These are phyloP conservation scores for Recurvomyces mirabilis DNA, from an alignment of 495 filamentous ascomycete genomes.

Conservation along the genomic window DNA sequence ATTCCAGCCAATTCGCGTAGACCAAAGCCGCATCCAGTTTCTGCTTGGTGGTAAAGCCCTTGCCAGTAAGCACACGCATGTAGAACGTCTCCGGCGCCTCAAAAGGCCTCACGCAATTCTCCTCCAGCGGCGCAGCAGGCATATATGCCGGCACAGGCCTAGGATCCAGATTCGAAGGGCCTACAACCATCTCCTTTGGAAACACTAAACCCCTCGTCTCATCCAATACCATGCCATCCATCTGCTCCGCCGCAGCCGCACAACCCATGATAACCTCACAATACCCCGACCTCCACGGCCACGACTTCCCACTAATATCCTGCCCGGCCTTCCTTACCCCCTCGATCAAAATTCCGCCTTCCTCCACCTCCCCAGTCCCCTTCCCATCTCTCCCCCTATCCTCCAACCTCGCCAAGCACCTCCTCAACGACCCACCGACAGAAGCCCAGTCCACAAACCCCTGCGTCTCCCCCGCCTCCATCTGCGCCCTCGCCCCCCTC, in stretches of 20 bases:
- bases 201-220: constrained; percentile 50
- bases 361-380: constrained; percentile 44
- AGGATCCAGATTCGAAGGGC: constrained; percentile 72
- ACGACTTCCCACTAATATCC: constrained; percentile 62
- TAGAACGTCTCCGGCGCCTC: constrained; percentile 61
- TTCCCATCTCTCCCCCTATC: constrained; percentile 55
- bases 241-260: constrained; percentile 63
- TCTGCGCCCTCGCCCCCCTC: constrained; percentile 10
- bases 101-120: constrained; percentile 55
- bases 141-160: constrained; percentile 53
- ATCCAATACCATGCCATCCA: constrained; percentile 67
- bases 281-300: constrained; percentile 75
- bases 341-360: constrained; percentile 44
- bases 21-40: constrained; percentile 66
- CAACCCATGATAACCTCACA: constrained; percentile 65
- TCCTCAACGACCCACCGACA: constrained; percentile 42
- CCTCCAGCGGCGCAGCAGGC: constrained; percentile 50
- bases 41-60: constrained; percentile 62
- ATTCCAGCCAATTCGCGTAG: constrained; percentile 74
- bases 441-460: constrained; percentile 53
- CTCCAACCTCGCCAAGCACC: constrained; percentile 38
- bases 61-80: constrained; percentile 62
- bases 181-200: constrained; percentile 57
- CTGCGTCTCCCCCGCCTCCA: constrained; percentile 30
- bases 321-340: constrained; percentile 48